Evolutionary conservation across 2,329 filamentous ascomycete species (phyloP).

Genomic region (Corniculantispora saksenae): DNA sequence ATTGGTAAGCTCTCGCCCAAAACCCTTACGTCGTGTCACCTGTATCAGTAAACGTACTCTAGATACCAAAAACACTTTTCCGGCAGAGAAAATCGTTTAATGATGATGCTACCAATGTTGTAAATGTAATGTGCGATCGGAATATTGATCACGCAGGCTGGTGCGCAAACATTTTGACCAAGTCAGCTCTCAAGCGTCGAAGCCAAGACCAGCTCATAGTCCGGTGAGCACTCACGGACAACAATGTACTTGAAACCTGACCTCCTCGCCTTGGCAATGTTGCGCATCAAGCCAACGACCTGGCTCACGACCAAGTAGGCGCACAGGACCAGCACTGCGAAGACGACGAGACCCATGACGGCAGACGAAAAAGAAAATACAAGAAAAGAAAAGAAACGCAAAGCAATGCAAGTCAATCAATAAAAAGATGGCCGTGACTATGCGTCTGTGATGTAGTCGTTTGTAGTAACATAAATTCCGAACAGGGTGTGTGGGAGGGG

Average conservation of each 20-base stretch:
- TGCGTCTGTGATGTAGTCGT: too few relatives aligned
- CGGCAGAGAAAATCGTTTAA: slow-evolving; percentile 53
- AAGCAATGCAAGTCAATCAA: too few relatives aligned
- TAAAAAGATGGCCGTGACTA: too few relatives aligned
- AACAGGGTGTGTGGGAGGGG: too few relatives aligned
- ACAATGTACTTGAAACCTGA: slow-evolving; percentile 55
- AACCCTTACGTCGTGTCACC: too few relatives aligned
- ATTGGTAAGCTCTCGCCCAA: not conserved
- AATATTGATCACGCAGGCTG: not conserved
- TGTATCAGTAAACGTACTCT: slow-evolving; percentile 54
- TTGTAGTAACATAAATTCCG: too few relatives aligned
- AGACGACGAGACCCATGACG: not conserved
- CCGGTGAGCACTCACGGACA: slow-evolving; percentile 53
- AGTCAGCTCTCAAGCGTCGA: too few relatives aligned
- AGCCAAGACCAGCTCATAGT: too few relatives aligned
- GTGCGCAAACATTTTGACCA: too few relatives aligned
- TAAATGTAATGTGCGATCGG: not conserved
- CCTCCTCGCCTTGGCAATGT: slow-evolving; percentile 52
- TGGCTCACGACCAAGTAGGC: slow-evolving; percentile 36
- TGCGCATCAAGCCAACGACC: slow-evolving; percentile 39
- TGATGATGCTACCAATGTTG: slow-evolving; percentile 39
- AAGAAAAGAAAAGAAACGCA: too few relatives aligned
- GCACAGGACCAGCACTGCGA: slow-evolving; percentile 24
- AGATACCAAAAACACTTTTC: slow-evolving; percentile 60
- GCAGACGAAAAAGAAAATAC: too few relatives aligned